A percentile compares a stretch with the other conserved stretches of the same genome.
These are phyloP conservation scores for Sclerotinia sclerotiorum DNA, from an alignment of 2,329 filamentous ascomycete species.

Conservation along the genomic window DNA sequence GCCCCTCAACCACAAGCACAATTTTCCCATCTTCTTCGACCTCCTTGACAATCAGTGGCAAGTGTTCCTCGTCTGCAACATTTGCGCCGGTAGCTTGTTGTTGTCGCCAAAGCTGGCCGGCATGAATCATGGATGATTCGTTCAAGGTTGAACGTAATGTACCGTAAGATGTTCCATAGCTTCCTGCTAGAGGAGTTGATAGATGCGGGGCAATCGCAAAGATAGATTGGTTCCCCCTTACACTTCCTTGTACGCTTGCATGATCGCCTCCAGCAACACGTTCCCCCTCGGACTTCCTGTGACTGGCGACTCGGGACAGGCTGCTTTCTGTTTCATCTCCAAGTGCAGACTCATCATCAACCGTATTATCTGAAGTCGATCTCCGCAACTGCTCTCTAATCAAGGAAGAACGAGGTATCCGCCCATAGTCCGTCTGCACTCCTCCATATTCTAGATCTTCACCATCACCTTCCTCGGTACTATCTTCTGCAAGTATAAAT, in stretches of 20 bases:
- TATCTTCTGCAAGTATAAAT: slow-evolving; percentile 65
- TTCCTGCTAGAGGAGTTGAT: slow-evolving; percentile 68
- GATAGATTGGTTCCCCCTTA: slow-evolving; percentile 48
- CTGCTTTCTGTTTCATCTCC: slow-evolving; percentile 26
- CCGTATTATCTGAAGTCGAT: slow-evolving; percentile 37
- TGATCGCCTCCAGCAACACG: slow-evolving; percentile 29
- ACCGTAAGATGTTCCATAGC: slow-evolving; percentile 64
- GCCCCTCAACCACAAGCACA: slow-evolving; percentile 80
- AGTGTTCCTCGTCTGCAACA: slow-evolving; percentile 58
- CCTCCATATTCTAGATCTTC: slow-evolving; percentile 35
- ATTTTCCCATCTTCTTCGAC: slow-evolving; percentile 85
- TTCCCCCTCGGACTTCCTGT: slow-evolving; percentile 40
- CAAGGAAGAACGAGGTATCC: slow-evolving; percentile 41
- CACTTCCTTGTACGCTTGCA: slow-evolving; percentile 38
- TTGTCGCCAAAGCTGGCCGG: slow-evolving; percentile 53
- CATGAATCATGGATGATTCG: slow-evolving; percentile 51
- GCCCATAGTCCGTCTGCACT: slow-evolving; percentile 33
- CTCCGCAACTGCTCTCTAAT: slow-evolving; percentile 55
- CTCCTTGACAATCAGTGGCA: slow-evolving; percentile 83
- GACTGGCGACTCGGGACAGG: slow-evolving; percentile 42
- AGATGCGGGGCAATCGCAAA: slow-evolving; percentile 61
- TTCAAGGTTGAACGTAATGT: slow-evolving; percentile 45
- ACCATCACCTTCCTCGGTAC: slow-evolving; percentile 26
- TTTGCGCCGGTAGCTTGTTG: slow-evolving; percentile 46
- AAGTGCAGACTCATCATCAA: slow-evolving; percentile 34